Evolutionary conservation across 192 early-diverging fungal genomes (phyloP).

Genomic region (Helicostylum pulchrum): DNA sequence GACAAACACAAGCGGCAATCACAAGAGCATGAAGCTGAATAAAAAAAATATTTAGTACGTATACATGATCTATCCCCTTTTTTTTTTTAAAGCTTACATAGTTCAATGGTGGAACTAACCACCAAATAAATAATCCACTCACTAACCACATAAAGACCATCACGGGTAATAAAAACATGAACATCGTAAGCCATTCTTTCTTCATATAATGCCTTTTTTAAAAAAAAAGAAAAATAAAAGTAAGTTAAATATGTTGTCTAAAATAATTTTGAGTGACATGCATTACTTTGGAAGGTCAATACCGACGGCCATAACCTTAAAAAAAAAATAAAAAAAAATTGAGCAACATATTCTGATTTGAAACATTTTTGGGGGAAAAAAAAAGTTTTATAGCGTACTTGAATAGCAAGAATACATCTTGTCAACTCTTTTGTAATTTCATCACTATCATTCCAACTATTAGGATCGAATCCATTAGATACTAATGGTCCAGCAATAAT

Average conservation of each 20-base stretch:
- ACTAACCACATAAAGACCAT: slow-evolving; percentile 81
- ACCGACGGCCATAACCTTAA: slow-evolving; percentile 81
- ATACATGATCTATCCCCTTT: slow-evolving; percentile 5
- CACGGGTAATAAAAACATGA: slow-evolving; percentile 73
- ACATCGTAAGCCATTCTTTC: slow-evolving; percentile 62
- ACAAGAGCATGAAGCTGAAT: slow-evolving; percentile 69
- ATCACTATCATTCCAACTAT: slow-evolving; percentile 45
- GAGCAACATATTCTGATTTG: neutral
- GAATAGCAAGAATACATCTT: slow-evolving; percentile 78
- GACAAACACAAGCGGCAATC: slow-evolving; percentile 81
- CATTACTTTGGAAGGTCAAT: slow-evolving; percentile 73
- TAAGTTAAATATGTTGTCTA: neutral
- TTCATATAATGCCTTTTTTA: slow-evolving; percentile 34
- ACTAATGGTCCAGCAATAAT: slow-evolving; percentile 78
- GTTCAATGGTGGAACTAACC: slow-evolving; percentile 46
- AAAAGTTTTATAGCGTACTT: slow-evolving; percentile 39
- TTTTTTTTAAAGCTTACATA: slow-evolving; percentile 42
- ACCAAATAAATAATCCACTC: slow-evolving; percentile 62
- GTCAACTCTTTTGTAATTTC: slow-evolving; percentile 67
- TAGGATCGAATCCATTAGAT: slow-evolving; percentile 68
- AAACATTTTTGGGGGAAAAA: neutral
- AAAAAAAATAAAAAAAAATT: slow-evolving; percentile 8
- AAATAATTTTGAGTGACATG: neutral
- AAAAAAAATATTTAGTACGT: neutral
- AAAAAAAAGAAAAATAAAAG: slow-evolving; percentile 2